A percentile compares a stretch with the other conserved stretches of the same genome.
phyloP scores from a whole-genome alignment of 208 protist species.

The Spironucleus salmonicida region DNA sequence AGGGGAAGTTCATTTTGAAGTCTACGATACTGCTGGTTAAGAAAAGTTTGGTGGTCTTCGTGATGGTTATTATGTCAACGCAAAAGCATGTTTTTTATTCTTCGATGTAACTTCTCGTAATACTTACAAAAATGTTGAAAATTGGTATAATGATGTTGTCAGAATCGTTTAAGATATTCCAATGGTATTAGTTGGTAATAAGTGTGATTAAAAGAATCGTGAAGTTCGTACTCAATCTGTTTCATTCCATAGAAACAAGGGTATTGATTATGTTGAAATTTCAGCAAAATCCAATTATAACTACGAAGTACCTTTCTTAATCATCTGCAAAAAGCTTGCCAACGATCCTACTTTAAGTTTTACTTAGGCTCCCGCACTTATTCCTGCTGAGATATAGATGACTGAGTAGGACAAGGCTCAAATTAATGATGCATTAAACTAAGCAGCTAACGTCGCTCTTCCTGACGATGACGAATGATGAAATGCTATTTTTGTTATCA shows the following conservation, averaged over 20 bases:
- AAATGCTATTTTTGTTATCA: too few species aligned
- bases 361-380: conserved; percentile 51
- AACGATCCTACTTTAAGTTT: conserved; percentile 72
- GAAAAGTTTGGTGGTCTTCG: conserved; percentile 84
- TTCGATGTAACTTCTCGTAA: conserved; percentile 98
- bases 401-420: background rate
- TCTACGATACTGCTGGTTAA: conserved; percentile 71
- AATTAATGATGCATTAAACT: conserved; percentile 15
- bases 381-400: conserved; percentile 28
- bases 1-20: conserved; percentile 93
- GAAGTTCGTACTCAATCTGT: conserved; percentile 97
- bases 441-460: conserved; percentile 11
- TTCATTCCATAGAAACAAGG: conserved; percentile 97
- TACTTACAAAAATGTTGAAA: conserved; percentile 99
- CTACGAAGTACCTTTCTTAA: conserved; percentile 99
- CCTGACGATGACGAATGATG: conserved; percentile 31
- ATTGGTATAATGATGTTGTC: conserved; percentile 96
- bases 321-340: conserved; percentile 74
- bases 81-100: conserved; percentile 92
- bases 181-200: conserved; percentile 98
- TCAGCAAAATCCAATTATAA: conserved; percentile 99
- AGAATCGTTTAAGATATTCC: conserved; percentile 95
- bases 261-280: conserved; percentile 96
- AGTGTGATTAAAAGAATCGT: conserved; percentile 97
- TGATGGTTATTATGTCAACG: conserved; percentile 93